Percentiles rank a stretch among this genome's conserved stretches.
Conservation (phyloP, 148 eudicot species). For the Spergularia bocconei region DNA sequence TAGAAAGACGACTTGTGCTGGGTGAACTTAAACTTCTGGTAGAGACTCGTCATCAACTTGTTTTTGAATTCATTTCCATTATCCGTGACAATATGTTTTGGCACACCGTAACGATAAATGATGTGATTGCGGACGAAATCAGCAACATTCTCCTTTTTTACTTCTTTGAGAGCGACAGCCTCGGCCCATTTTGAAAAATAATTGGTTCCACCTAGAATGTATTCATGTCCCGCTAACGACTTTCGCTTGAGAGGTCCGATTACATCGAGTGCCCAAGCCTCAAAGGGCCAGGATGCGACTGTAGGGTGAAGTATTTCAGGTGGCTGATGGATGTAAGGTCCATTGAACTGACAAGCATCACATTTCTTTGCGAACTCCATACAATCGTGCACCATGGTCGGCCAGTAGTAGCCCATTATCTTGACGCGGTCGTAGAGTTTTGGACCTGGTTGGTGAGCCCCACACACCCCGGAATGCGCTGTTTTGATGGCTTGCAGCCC, state of each 20-base stretch:
- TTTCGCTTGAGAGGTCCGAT: neutral
- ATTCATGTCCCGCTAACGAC: neutral
- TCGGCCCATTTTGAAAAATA: conserved; percentile 1
- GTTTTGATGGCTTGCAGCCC: too few species aligned
- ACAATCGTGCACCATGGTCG: neutral
- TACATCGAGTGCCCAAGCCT: conserved; percentile 4
- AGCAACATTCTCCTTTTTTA: neutral
- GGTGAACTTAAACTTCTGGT: neutral
- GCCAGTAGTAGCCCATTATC: conserved; percentile 5
- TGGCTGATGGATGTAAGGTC: neutral
- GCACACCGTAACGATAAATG: neutral
- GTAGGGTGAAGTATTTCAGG: neutral
- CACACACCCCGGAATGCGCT: too few species aligned
- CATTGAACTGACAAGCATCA: neutral
- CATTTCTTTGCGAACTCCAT: neutral
- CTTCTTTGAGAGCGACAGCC: neutral
- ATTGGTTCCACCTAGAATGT: neutral
- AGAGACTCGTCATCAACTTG: neutral
- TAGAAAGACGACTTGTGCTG: neutral
- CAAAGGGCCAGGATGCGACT: neutral
- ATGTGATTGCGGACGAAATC: neutral
- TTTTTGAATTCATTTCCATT: neutral
- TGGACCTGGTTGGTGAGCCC: neutral
- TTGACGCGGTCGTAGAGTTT: neutral
- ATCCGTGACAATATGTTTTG: neutral